Evolutionary conservation across 2,329 filamentous ascomycete genomes (phyloP), one percentile per base, ranked within the genome.

Genomic region (Apiospora rasikravindrae): DNA sequence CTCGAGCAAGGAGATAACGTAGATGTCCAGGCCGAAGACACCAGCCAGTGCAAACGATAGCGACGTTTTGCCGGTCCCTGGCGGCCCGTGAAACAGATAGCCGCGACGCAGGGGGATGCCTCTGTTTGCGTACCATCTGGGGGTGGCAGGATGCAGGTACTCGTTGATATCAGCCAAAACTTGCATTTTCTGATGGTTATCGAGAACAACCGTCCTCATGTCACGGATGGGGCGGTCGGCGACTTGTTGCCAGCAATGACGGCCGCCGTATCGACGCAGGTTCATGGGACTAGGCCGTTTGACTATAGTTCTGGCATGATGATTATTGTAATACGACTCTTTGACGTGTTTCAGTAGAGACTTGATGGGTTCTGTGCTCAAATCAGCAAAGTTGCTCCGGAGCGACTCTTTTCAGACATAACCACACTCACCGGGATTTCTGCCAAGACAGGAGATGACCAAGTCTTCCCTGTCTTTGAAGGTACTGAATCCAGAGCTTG

Each of bases 61-160:
- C 42, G 88, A 90, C 0, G 90, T 93, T 81, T 94, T 95, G 26
- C 93, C 92, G 0, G 91, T 94, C 0, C 93, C 92, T 0, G 92
- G 92, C 0, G 92, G 92, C 0, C 94, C 93, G 76, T 94, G 87
- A 75, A 96, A 94, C 0, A 96, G 86, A 77, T 95, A 96, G 0
- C 94, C 94, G 42, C 94, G 84, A 0, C 94, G 87, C 70, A 95
- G 90, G 0, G 93, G 93, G 42, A 96, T 94, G 0, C 93, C 93
- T 1, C 92, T 86, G 67, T 90, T 90, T 0, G 92, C 89, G 77
- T 96, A 96, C 92, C 93, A 96, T 13, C 87, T 85, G 1, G 90
- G 88, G 0, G 90, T 93, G 0, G 86, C 84, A 0, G 93, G 92
- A 70, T 94, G 89, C 0, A 96, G 85, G 74, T 94, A 96, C 76